Percentiles rank a stretch among this genome's conserved stretches.
Conservation (phyloP, 1,284 basidiomycete genomes). For the Pseudozyma tsukubaensis region DNA sequence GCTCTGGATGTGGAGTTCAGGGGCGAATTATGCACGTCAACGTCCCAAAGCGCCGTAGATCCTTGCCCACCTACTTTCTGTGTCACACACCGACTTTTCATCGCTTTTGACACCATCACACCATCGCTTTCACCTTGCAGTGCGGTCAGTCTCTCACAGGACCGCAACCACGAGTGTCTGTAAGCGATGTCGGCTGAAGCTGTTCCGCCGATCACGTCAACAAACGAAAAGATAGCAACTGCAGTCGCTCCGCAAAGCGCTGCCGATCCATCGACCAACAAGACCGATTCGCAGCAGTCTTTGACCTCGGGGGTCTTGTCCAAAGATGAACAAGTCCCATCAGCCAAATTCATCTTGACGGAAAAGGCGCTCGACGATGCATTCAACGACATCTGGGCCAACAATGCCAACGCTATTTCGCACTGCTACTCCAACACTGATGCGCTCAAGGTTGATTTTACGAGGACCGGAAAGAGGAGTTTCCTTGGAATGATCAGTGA, state of each 20-base stretch:
- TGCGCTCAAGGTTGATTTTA: slow-evolving; percentile 96
- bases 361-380: slow-evolving; percentile 70
- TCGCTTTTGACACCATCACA: background rate
- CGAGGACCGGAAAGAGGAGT: slow-evolving; percentile 89
- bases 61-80: no score
- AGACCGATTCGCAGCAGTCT: background rate
- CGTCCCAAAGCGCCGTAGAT: no score
- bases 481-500: slow-evolving; percentile 77
- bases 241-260: slow-evolving; percentile 24
- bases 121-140: background rate
- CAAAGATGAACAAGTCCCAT: background rate
- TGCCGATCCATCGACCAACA: background rate
- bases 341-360: slow-evolving; percentile 22
- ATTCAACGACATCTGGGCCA: slow-evolving; percentile 85
- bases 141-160: no score
- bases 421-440: slow-evolving; percentile 72
- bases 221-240: slow-evolving; percentile 18
- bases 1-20: slow-evolving; percentile 5
- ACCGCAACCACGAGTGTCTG: background rate
- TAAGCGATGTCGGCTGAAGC: slow-evolving; percentile 11
- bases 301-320: background rate
- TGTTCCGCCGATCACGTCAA: slow-evolving; percentile 14
- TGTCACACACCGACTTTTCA: background rate
- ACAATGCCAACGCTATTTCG: slow-evolving; percentile 75
- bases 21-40: slow-evolving; percentile 13